Conservation (phyloP, 805 yeast genomes). For the Helenozyma rhizophorensis region DNA sequence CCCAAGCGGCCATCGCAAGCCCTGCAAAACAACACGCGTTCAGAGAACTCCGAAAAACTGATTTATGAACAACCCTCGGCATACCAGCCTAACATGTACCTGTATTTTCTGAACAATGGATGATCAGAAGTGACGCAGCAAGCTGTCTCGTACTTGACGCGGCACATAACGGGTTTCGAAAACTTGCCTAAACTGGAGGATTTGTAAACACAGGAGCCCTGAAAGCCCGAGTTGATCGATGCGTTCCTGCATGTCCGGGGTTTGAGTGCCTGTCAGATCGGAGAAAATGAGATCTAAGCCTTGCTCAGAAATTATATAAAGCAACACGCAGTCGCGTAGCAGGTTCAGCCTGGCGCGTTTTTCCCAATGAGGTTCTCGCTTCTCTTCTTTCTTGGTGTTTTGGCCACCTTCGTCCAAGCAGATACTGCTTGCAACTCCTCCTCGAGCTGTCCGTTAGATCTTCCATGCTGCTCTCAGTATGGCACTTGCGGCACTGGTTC, state of each 20-base stretch:
- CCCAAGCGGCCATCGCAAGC: constrained; percentile 20
- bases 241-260: no score
- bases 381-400: constrained; percentile 2
- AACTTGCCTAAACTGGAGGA: no score
- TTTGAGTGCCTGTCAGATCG: no score
- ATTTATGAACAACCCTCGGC: constrained; percentile 38
- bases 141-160: no score
- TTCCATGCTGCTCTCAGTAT: constrained; percentile 83
- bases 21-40: neutral
- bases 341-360: neutral
- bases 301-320: neutral
- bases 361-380: constrained; percentile 7
- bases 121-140: no score
- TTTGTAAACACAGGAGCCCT: no score
- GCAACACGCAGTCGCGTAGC: neutral
- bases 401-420: constrained; percentile 8
- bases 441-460: constrained; percentile 61
- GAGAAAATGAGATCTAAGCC: no score
- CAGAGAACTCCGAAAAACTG: constrained; percentile 1
- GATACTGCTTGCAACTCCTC: constrained; percentile 46
- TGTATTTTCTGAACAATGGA: constrained; percentile 23
- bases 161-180: no score
- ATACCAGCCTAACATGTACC: constrained; percentile 45
- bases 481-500: constrained; percentile 79
- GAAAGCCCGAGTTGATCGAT: no score